Base-by-base conservation (phyloP, 371 early-diverging fungal genomes). In the Mortierella sp. region DNA sequence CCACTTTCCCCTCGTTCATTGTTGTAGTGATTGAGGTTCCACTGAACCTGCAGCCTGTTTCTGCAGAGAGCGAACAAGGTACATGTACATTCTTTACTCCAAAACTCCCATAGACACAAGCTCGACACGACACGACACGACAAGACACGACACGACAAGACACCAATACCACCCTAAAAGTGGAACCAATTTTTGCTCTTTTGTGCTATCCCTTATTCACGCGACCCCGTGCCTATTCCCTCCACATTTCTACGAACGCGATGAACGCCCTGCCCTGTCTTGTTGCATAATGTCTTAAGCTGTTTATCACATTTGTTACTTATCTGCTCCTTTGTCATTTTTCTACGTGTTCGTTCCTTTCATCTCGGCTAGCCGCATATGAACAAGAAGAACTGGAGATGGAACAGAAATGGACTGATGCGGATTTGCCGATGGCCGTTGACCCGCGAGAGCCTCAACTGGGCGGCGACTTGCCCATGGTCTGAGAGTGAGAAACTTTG, bases 321-420 rank as follows among this genome's bases (percentile, higher is more conserved):
- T 54, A 12, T 11, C 29, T 10, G 49, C 27, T 70, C 29, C 27
- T 58, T n/a, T 73, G 38, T 11, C 48, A 14, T 11, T 4, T 70
- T 46, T 27, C 32, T 24, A 35, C 38, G 1, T 46, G 7, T 54
- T 49, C 1, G 4, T 12, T 55, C 43, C 46, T 55, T n/a, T 58
- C 48, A 18, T 29, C 32, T 55, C 43, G 35, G 55, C 43, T 63
- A 85, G 80, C 78, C n/a, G 46, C 70, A 32, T 84, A 70, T 75
- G 84, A 84, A 48, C 85, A 85, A 49, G 77, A 86, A 14, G 71
- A 77, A 49, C 70, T 75, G 5, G 74, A 77, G 54, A 76, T 79
- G 78, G 87, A 86, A 29, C 80, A 80, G 49, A 76, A 86, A 60
- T 86, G 87, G 87, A 75, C 68, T 8, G 83, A 80, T 60, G 71